Evolutionary conservation across 2,329 filamentous ascomycete genomes (phyloP).

Genomic region (Bipolaris zeicola): DNA sequence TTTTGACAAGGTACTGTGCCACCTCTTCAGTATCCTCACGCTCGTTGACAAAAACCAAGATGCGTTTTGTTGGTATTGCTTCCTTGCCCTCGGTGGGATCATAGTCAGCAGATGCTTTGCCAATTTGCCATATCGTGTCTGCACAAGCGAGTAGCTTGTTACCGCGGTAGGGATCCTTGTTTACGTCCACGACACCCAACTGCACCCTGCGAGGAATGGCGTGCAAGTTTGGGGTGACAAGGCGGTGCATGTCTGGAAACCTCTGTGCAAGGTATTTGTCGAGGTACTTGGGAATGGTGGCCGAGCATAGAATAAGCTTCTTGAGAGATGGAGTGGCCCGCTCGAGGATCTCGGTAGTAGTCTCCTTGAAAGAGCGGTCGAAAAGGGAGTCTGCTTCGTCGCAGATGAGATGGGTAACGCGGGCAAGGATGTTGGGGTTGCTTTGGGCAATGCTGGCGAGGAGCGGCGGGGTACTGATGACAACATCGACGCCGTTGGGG

Average conservation of each 20-base stretch:
- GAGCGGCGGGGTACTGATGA: constrained; percentile 88
- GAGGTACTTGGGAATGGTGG: constrained; percentile 88
- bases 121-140: constrained; percentile 92
- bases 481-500: constrained; percentile 78
- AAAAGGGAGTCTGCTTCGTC: constrained; percentile 97
- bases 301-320: constrained; percentile 90
- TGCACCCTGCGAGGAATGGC: constrained; percentile 94
- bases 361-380: constrained; percentile 87
- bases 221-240: constrained; percentile 94
- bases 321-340: constrained; percentile 79
- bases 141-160: constrained; percentile 94
- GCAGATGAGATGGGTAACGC: constrained; percentile 84
- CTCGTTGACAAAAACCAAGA: constrained; percentile 97
- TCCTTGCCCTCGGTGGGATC: constrained; percentile 54
- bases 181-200: constrained; percentile 88
- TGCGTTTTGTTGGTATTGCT: constrained; percentile 73
- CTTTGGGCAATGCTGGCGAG: constrained; percentile 85
- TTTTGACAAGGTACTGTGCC: constrained; percentile 75
- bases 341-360: constrained; percentile 82
- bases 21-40: constrained; percentile 85
- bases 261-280: constrained; percentile 81
- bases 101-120: constrained; percentile 67
- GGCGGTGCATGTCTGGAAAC: constrained; percentile 81
- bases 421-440: constrained; percentile 90
- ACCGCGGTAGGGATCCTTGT: constrained; percentile 89